A percentile compares a stretch with the other conserved stretches of the same genome.
These are phyloP conservation scores for Lycium ferocissimum DNA, from an alignment of 257 asterid species.

Conservation along the genomic window DNA sequence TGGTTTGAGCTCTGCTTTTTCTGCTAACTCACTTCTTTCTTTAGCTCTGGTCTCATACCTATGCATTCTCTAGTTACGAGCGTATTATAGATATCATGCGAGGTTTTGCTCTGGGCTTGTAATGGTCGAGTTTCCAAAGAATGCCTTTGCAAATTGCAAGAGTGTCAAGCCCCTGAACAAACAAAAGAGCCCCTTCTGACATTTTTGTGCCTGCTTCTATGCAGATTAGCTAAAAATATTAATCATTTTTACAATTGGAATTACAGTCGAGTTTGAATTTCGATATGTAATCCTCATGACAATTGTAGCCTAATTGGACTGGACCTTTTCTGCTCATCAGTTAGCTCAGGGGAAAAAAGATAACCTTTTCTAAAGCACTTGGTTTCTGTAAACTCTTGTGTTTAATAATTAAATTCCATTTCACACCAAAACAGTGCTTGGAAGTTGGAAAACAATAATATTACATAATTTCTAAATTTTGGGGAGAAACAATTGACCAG, in stretches of 20 bases:
- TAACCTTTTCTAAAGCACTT: neutral
- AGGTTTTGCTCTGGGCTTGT: neutral
- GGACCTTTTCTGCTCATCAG: slow-evolving; percentile 11
- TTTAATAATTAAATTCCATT: neutral
- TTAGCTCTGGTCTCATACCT: neutral
- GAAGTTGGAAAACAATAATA: neutral
- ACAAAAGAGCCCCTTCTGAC: neutral
- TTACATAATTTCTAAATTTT: neutral
- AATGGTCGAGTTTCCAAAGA: neutral
- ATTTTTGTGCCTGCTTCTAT: neutral
- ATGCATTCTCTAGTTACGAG: neutral
- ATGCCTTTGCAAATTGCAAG: too few relatives aligned
- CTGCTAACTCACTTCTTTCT: neutral
- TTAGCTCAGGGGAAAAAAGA: neutral
- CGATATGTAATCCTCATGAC: neutral
- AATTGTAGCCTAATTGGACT: neutral
- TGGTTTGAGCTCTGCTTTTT: neutral
- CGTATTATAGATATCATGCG: neutral
- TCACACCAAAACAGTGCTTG: neutral
- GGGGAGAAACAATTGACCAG: neutral
- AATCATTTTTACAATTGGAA: neutral
- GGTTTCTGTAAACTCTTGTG: neutral
- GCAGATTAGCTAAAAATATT: neutral
- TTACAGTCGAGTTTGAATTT: neutral
- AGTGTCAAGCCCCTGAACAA: too few relatives aligned